Conservation (phyloP, 768 basidiomycete genomes). For the Neoboletus subvelutipes region DNA sequence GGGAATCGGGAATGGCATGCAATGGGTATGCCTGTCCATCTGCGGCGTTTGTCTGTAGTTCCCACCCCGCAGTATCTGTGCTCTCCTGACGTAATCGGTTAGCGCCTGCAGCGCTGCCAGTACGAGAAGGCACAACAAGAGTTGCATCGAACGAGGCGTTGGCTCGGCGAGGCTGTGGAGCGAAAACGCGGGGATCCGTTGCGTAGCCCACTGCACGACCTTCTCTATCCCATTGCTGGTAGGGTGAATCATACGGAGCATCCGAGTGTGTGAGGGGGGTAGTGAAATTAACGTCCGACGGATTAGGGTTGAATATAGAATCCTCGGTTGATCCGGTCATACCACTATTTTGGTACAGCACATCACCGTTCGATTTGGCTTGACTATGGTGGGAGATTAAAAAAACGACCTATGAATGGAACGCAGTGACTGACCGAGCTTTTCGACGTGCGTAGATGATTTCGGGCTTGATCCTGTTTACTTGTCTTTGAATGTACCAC, state of each 20-base stretch:
- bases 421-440: constrained; percentile 48
- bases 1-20: constrained; percentile 18
- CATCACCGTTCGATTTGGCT: constrained; percentile 44
- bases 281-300: constrained; percentile 44
- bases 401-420: not conserved
- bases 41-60: constrained; percentile 25
- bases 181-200: constrained; percentile 45
- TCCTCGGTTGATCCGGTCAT: constrained; percentile 31
- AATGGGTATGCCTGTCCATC: constrained; percentile 27
- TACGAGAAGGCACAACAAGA: constrained; percentile 10
- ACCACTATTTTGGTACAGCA: constrained; percentile 31
- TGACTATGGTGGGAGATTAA: constrained; percentile 41
- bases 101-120: constrained; percentile 14
- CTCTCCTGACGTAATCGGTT: constrained; percentile 26
- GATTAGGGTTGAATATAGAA: constrained; percentile 36
- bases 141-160: constrained; percentile 16
- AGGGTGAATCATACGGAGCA: constrained; percentile 30
- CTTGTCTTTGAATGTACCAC: constrained; percentile 79
- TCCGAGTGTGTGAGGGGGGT: constrained; percentile 27
- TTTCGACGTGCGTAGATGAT: constrained; percentile 73
- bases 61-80: constrained; percentile 33
- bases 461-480: constrained; percentile 64
- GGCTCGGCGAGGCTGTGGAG: constrained; percentile 47
- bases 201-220: constrained; percentile 51
- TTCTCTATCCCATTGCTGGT: constrained; percentile 53